These are phyloP conservation scores for Raphanus hybrid DNA, from an alignment of 441 rosid species.

Conservation along the genomic window DNA sequence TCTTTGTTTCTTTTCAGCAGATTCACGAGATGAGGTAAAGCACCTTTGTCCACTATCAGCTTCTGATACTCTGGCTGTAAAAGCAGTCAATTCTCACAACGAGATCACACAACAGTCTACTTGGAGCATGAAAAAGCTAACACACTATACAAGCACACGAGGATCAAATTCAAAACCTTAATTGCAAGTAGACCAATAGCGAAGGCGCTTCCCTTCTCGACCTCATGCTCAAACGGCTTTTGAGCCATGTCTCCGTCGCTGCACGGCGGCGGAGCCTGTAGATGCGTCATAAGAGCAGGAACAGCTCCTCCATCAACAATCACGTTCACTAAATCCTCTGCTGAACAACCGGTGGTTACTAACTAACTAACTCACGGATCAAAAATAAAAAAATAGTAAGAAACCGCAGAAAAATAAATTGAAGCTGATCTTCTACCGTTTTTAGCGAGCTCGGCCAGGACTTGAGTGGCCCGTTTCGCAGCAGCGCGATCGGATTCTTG, in stretches of 20 bases:
- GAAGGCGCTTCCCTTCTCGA: conserved; percentile 98
- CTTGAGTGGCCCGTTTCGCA: conserved; percentile 92
- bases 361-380: neutral
- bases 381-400: neutral
- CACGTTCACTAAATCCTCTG: conserved; percentile 94
- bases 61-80: conserved; percentile 99
- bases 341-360: conserved; percentile 34
- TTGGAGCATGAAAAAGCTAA: conserved; percentile 1
- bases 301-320: conserved; percentile 97
- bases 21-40: conserved; percentile 79
- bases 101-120: conserved; percentile 14
- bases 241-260: conserved; percentile 52
- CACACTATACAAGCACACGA: conserved; percentile 12
- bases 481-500: conserved; percentile 87
- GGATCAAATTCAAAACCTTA: conserved; percentile 55
- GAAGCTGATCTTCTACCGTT: conserved; percentile 58
- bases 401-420: conserved; percentile 39
- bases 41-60: conserved; percentile 89
- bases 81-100: conserved; percentile 35
- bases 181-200: conserved; percentile 95
- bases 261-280: conserved; percentile 70
- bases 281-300: conserved; percentile 92
- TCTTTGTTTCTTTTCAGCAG: conserved; percentile 78
- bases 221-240: conserved; percentile 95
- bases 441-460: conserved; percentile 95